Percentiles rank a stretch among this genome's conserved stretches.
phyloP scores from a whole-genome alignment of 148 eudicot genomes.

The Rhododendron griersonianum region DNA sequence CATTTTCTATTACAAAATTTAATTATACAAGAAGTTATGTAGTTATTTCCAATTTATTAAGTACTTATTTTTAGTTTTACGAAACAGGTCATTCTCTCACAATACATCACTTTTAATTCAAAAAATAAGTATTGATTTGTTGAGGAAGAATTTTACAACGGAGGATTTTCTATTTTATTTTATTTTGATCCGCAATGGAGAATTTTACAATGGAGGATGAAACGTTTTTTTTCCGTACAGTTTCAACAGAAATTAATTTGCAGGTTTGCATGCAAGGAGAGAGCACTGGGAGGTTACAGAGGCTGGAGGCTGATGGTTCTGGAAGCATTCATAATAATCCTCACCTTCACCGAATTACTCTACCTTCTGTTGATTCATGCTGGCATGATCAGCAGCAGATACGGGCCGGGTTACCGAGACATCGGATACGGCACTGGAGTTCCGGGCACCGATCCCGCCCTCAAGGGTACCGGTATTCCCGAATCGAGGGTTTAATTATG shows the following conservation, averaged over 20 bases:
- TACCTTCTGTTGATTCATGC: conserved; percentile 61
- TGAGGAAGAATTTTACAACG: too few species aligned
- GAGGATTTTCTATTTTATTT: too few species aligned
- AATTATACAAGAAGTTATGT: too few species aligned
- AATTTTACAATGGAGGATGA: neutral
- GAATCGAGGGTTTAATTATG: conserved; percentile 10
- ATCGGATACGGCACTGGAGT: conserved; percentile 29
- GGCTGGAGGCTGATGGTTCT: conserved; percentile 73
- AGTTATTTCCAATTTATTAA: too few species aligned
- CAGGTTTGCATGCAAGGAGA: conserved; percentile 83
- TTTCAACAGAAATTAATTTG: neutral
- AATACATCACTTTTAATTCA: too few species aligned
- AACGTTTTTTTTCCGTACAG: neutral
- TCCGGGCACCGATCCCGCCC: conserved; percentile 6
- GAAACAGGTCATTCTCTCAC: too few species aligned
- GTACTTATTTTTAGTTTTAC: too few species aligned
- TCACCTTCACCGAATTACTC: conserved; percentile 42
- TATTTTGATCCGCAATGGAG: too few species aligned
- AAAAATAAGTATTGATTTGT: too few species aligned
- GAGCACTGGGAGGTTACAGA: conserved; percentile 58
- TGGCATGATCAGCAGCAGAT: conserved; percentile 32
- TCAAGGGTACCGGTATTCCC: neutral
- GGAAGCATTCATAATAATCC: conserved; percentile 61
- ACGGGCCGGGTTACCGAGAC: conserved; percentile 42
- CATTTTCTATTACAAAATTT: too few species aligned